A percentile compares a stretch with the other conserved stretches of the same genome.
phyloP scores from a whole-genome alignment of 768 basidiomycete species.

The Austroboletus eburneus region DNA sequence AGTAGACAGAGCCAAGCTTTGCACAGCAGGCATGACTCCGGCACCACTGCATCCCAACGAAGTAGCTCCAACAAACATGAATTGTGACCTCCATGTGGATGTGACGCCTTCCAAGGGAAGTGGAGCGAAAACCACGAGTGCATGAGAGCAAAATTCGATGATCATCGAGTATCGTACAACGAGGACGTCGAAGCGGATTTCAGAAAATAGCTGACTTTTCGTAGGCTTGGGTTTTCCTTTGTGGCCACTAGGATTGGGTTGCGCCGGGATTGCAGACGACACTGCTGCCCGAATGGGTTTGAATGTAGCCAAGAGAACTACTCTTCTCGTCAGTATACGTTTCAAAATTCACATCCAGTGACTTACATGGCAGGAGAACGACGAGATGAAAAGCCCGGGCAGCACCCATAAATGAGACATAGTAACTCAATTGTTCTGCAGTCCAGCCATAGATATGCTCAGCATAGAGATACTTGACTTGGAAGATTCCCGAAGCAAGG shows the following conservation, averaged over 20 bases:
- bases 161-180: slow-evolving; percentile 61
- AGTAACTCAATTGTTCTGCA: slow-evolving; percentile 66
- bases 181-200: slow-evolving; percentile 65
- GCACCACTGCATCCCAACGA: slow-evolving; percentile 62
- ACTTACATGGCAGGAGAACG: slow-evolving; percentile 63
- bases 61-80: slow-evolving; percentile 55
- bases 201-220: slow-evolving; percentile 49
- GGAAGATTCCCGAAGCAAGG: slow-evolving; percentile 67
- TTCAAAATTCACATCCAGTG: slow-evolving; percentile 25
- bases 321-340: slow-evolving; percentile 24
- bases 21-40: slow-evolving; percentile 63
- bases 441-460: slow-evolving; percentile 69
- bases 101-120: slow-evolving; percentile 34
- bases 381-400: slow-evolving; percentile 63
- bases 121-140: slow-evolving; percentile 52
- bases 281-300: slow-evolving; percentile 39
- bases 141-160: slow-evolving; percentile 64
- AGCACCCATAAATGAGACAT: slow-evolving; percentile 67
- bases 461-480: slow-evolving; percentile 75
- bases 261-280: slow-evolving; percentile 4
- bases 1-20: slow-evolving; percentile 73
- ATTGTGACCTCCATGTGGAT: slow-evolving; percentile 29
- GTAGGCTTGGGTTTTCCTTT: slow-evolving; percentile 43
- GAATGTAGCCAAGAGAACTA: slow-evolving; percentile 59
- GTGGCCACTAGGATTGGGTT: slow-evolving; percentile 3